These are phyloP conservation scores for Mortierella alpina DNA, from an alignment of 192 early-diverging fungal genomes.

Conservation along the genomic window DNA sequence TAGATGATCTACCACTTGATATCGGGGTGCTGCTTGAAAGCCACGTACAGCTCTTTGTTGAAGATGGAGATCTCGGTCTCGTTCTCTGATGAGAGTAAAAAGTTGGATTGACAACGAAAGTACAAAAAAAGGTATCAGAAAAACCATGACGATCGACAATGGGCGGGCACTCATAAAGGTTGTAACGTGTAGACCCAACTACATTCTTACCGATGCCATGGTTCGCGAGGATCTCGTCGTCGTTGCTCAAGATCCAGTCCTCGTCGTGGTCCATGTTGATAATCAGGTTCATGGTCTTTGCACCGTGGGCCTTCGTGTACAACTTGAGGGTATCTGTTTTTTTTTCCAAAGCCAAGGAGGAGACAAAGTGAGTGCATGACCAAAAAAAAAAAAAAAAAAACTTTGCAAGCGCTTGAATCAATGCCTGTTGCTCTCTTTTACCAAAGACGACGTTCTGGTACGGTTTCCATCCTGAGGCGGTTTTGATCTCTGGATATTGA, in stretches of 20 bases:
- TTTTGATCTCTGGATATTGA: constrained; percentile 64
- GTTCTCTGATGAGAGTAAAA: constrained; percentile 59
- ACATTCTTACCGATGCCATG: constrained; percentile 68
- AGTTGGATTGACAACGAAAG: too few species aligned
- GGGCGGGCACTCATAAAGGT: too few species aligned
- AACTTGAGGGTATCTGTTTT: constrained; percentile 78
- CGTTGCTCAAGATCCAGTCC: constrained; percentile 69
- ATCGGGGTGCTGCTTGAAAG: constrained; percentile 79
- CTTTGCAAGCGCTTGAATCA: not conserved
- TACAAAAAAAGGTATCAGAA: not conserved
- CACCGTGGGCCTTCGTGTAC: constrained; percentile 78
- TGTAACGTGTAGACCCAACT: not conserved
- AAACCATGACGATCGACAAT: not conserved
- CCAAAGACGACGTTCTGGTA: constrained; percentile 76
- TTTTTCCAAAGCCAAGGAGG: not conserved
- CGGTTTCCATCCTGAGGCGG: constrained; percentile 72
- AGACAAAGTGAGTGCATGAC: not conserved
- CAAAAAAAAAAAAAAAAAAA: not conserved
- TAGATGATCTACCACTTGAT: constrained; percentile 72
- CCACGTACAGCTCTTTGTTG: constrained; percentile 74
- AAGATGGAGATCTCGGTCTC: constrained; percentile 91
- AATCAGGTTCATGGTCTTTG: constrained; percentile 86
- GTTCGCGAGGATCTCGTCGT: constrained; percentile 61
- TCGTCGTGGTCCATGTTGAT: constrained; percentile 87
- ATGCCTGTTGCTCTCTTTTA: constrained; percentile 27